phyloP scores from a whole-genome alignment of 2,329 filamentous ascomycete species.

The Fusarium continuum region DNA sequence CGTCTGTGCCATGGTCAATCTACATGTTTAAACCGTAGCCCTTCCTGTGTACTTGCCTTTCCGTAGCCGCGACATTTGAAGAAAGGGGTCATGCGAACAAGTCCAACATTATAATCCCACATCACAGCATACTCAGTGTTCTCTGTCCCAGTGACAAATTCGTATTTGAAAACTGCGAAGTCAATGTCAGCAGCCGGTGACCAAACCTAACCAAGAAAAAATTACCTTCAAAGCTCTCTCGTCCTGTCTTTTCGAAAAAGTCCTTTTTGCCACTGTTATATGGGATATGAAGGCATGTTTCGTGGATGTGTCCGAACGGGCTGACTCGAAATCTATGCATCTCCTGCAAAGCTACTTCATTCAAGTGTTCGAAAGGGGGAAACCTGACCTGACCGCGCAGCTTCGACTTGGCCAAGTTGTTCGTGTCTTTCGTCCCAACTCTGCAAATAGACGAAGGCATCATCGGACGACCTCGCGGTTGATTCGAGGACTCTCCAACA shows the following conservation, averaged over 20 bases:
- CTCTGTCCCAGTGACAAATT: slow-evolving; percentile 76
- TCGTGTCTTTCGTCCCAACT: slow-evolving; percentile 58
- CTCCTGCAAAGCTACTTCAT: slow-evolving; percentile 63
- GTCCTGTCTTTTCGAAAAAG: slow-evolving; percentile 85
- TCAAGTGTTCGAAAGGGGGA: slow-evolving; percentile 74
- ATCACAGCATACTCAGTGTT: slow-evolving; percentile 78
- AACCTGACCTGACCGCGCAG: slow-evolving; percentile 76
- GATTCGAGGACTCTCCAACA: slow-evolving; percentile 9
- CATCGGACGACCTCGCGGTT: slow-evolving; percentile 5
- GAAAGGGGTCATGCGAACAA: slow-evolving; percentile 92
- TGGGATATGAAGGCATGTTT: slow-evolving; percentile 79
- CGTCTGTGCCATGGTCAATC: slow-evolving; percentile 68
- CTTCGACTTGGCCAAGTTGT: slow-evolving; percentile 60
- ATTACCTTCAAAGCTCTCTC: slow-evolving; percentile 88
- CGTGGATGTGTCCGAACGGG: slow-evolving; percentile 69
- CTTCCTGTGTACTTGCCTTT: slow-evolving; percentile 68
- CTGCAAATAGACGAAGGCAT: slow-evolving; percentile 25
- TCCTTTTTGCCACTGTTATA: slow-evolving; percentile 95
- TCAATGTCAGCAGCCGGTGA: slow-evolving; percentile 25
- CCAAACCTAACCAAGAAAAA: not conserved
- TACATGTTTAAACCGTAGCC: not conserved
- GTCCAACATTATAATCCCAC: slow-evolving; percentile 97
- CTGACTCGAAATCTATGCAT: slow-evolving; percentile 72
- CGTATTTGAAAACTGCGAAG: slow-evolving; percentile 61
- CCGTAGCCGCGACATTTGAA: slow-evolving; percentile 90